Evolutionary conservation across 495 filamentous ascomycete species (phyloP).

Genomic region (Aspergillus affinis): DNA sequence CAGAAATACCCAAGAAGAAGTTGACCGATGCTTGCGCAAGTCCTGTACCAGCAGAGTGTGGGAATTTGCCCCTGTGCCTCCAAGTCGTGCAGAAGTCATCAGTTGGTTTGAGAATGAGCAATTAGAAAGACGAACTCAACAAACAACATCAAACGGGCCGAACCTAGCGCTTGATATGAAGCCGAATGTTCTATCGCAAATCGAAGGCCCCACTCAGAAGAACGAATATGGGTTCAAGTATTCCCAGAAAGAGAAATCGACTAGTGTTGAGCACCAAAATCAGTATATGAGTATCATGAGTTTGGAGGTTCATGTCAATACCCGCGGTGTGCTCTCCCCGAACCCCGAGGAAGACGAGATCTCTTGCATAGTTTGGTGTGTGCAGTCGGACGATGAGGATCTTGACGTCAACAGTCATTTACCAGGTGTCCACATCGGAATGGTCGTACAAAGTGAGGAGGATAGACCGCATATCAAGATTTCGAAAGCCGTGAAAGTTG

Average conservation of each 20-base stretch:
- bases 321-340: slow-evolving; percentile 72
- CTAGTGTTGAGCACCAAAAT: slow-evolving; percentile 77
- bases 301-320: slow-evolving; percentile 93
- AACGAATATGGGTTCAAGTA: slow-evolving; percentile 84
- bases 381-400: slow-evolving; percentile 69
- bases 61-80: slow-evolving; percentile 58
- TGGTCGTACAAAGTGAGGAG: slow-evolving; percentile 39
- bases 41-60: slow-evolving; percentile 31
- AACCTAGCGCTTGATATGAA: slow-evolving; percentile 17
- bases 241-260: slow-evolving; percentile 73
- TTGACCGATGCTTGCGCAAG: slow-evolving; percentile 48
- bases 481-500: slow-evolving; percentile 47
- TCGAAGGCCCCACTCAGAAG: slow-evolving; percentile 85
- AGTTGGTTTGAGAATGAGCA: slow-evolving; percentile 59
- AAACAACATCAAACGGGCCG: slow-evolving; percentile 6
- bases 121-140: slow-evolving; percentile 7
- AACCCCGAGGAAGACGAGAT: slow-evolving; percentile 91
- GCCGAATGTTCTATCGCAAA: slow-evolving; percentile 66
- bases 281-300: slow-evolving; percentile 98
- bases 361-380: slow-evolving; percentile 86
- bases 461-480: slow-evolving; percentile 52
- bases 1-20: slow-evolving; percentile 47
- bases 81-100: slow-evolving; percentile 67
- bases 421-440: slow-evolving; percentile 60
- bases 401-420: slow-evolving; percentile 51